Conservation (phyloP, 768 basidiomycete genomes). For the Suillus subalutaceus region DNA sequence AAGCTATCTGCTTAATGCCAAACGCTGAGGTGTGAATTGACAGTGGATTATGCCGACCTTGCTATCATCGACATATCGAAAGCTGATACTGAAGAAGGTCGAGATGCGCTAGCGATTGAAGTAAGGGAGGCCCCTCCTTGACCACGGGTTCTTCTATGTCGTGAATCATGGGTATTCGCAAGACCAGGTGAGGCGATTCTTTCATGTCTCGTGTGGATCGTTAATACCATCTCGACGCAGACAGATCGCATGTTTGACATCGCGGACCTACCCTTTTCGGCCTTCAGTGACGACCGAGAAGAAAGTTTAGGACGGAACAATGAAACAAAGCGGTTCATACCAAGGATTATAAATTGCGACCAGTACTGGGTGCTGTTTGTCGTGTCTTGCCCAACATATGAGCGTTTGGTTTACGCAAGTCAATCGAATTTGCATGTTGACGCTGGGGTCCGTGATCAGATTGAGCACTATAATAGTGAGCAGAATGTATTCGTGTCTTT, state of each 20-base stretch:
- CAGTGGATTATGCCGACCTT: slow-evolving; percentile 54
- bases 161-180: slow-evolving; percentile 41
- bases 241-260: slow-evolving; percentile 52
- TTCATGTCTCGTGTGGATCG: background rate
- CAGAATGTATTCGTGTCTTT: background rate
- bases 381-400: background rate
- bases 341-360: slow-evolving; percentile 56
- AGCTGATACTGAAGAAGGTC: slow-evolving; percentile 40
- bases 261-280: slow-evolving; percentile 47
- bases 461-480: slow-evolving; percentile 67
- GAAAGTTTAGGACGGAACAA: slow-evolving; percentile 39
- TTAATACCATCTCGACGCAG: slow-evolving; percentile 26
- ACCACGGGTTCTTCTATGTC: slow-evolving; percentile 46
- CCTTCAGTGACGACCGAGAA: slow-evolving; percentile 48
- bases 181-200: slow-evolving; percentile 31
- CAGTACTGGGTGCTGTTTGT: slow-evolving; percentile 45
- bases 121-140: slow-evolving; percentile 49
- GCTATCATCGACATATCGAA: slow-evolving; percentile 54
- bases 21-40: slow-evolving; percentile 26
- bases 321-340: slow-evolving; percentile 49
- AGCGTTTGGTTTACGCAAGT: background rate
- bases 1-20: background rate
- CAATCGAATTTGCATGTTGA: slow-evolving; percentile 49
- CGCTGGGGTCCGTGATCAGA: slow-evolving; percentile 61
- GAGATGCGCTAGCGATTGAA: slow-evolving; percentile 39